Evolutionary conservation across 2,329 filamentous ascomycete species (phyloP), one percentile per base, ranked within the genome.

Genomic region (Epichloe scottii): DNA sequence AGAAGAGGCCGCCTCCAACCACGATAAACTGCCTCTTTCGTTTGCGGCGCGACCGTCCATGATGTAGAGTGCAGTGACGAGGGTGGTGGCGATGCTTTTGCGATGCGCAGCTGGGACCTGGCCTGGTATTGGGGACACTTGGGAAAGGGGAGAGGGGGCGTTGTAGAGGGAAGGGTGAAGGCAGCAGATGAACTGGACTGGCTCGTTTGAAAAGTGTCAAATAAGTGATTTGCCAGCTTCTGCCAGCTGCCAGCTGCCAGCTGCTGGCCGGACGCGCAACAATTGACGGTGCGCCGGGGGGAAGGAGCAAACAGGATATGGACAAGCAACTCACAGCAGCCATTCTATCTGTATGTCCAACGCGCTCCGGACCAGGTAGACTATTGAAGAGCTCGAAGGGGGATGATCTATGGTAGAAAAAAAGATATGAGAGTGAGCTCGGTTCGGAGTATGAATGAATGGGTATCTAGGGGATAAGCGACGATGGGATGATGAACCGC

Each of bases 251-350:
- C 51, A 55, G 54, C 49, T 51, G 43, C 46, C 40, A 52, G 47
- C 46, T 19, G 14, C 3, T 23, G 30, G 26, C 19, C 43, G 44
- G 33, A 30, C 46, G n/a, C 30, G 48, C 23, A 53, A 15, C 8
- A 45, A 48, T 37, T 38, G 51, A 21, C 35, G 37, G 21, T 49
- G 51, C 51, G 49, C 46, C 7, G 19, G 42, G 15, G 15, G 52
- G 52, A 49, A 52, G 39, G 52, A 50, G 50, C 43, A 37, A 49
- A 52, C 26, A 35, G 19, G 34, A 33, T 12, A n/a, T 12, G 45
- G 51, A 45, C 50, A 44, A 51, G 54, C 51, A 53, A 69, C 67
- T 68, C 65, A 70, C 67, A 66, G 68, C 64, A 67, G 67, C 67
- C 67, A 70, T 70, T 66, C 67, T 70, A 65, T 64, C 60, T 59